phyloP scores from a whole-genome alignment of 2,329 filamentous ascomycete species.

The Rhynchosporium secalis region DNA sequence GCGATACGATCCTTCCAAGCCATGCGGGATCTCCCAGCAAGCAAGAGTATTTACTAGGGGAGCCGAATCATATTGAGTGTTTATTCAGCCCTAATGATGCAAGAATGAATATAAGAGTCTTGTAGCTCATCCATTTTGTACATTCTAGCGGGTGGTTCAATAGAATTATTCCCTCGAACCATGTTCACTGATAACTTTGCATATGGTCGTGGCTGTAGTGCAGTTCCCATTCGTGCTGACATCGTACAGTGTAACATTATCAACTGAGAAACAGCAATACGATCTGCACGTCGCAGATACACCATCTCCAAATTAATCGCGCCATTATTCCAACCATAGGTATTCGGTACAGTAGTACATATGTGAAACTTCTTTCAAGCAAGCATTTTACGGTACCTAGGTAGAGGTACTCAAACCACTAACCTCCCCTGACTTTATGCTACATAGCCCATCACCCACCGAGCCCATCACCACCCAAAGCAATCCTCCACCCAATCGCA shows the following conservation, averaged over 20 bases:
- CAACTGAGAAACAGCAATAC: background rate
- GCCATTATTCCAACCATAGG: constrained; percentile 7
- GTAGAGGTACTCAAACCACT: constrained; percentile 11
- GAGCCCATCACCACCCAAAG: too few relatives aligned
- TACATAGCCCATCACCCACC: constrained; percentile 1
- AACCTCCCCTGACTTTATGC: constrained; percentile 4
- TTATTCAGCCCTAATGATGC: too few relatives aligned
- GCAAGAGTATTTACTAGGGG: too few relatives aligned
- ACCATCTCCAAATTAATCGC: constrained; percentile 3
- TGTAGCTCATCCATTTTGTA: too few relatives aligned
- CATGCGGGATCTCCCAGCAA: too few relatives aligned
- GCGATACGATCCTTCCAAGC: too few relatives aligned
- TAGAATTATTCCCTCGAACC: too few relatives aligned
- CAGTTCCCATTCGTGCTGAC: too few relatives aligned
- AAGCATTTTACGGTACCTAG: constrained; percentile 10
- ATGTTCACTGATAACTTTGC: too few relatives aligned
- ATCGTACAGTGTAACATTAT: background rate
- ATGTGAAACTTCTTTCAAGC: constrained; percentile 8
- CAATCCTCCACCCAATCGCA: background rate
- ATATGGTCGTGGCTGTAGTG: background rate
- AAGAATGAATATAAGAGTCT: too few relatives aligned
- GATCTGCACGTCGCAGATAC: background rate
- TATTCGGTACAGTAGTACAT: background rate
- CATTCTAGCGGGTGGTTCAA: too few relatives aligned
- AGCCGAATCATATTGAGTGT: too few relatives aligned